Conservation (phyloP, 257 asterid genomes). For the Lithospermum erythrorhizon region DNA sequence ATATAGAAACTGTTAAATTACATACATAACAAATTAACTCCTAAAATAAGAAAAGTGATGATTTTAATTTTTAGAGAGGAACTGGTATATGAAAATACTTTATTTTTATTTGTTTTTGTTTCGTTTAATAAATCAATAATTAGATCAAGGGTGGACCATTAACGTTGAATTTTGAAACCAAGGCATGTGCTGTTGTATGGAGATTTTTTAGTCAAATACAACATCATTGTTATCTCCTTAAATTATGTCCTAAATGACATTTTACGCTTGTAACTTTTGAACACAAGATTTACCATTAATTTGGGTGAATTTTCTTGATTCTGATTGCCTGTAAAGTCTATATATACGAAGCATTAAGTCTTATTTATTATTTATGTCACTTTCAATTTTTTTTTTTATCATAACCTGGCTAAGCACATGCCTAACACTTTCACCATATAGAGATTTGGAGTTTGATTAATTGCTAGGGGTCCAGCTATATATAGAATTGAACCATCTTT, state of each 20-base stretch:
- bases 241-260: neutral
- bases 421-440: neutral
- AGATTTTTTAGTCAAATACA: slow-evolving; percentile 10
- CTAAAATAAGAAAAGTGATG: no score
- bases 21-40: no score
- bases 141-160: slow-evolving; percentile 10
- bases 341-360: neutral
- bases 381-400: neutral
- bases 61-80: no score
- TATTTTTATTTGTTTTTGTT: no score
- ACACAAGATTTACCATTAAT: neutral
- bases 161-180: slow-evolving; percentile 38
- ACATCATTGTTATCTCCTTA: slow-evolving; percentile 22
- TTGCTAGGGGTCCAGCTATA: neutral
- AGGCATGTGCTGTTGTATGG: slow-evolving; percentile 39
- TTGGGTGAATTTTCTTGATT: neutral
- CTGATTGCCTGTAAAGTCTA: neutral
- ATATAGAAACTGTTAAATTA: no score
- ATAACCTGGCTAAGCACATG: neutral
- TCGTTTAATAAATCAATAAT: no score
- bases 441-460: neutral
- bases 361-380: neutral
- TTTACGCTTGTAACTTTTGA: neutral
- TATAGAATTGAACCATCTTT: no score
- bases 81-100: no score